A percentile compares a stretch with the other conserved stretches of the same genome.
These are phyloP conservation scores for Inga laurina DNA, from an alignment of 306 rosid species.

Conservation along the genomic window DNA sequence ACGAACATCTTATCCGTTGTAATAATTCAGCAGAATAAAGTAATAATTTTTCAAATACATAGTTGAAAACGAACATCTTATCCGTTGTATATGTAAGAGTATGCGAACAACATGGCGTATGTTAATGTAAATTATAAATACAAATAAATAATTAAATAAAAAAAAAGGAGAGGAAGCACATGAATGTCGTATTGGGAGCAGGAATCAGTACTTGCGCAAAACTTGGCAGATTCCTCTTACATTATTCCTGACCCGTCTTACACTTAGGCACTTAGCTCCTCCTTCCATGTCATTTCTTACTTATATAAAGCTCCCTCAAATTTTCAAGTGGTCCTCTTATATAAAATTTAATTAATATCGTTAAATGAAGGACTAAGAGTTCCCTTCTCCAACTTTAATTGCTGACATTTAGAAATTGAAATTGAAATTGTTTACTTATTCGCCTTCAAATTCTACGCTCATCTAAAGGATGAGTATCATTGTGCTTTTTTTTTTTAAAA, in stretches of 20 bases:
- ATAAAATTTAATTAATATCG: neutral
- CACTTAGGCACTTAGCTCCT: conserved; percentile 27
- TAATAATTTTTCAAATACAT: neutral
- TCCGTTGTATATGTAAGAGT: conserved; percentile 18
- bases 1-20: neutral
- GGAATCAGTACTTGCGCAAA: conserved; percentile 55
- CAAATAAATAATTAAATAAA: neutral
- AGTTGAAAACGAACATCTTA: conserved; percentile 3
- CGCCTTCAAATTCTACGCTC: neutral
- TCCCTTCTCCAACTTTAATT: neutral
- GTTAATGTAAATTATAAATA: neutral
- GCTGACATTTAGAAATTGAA: neutral
- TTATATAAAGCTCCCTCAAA: conserved; percentile 39
- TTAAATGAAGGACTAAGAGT: neutral
- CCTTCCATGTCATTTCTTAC: conserved; percentile 31
- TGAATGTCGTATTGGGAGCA: conserved; percentile 45
- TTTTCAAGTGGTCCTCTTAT: conserved; percentile 47
- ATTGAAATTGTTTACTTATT: neutral
- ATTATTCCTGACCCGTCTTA: conserved; percentile 63
- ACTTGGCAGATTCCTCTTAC: conserved; percentile 72
- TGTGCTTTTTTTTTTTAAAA: neutral
- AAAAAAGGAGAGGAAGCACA: neutral
- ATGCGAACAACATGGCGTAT: conserved; percentile 24
- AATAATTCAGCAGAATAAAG: neutral
- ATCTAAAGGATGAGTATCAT: neutral